Evolutionary conservation across 768 basidiomycete species (phyloP), one percentile per base, ranked within the genome.

Genomic region (Lactifluus rugatus): DNA sequence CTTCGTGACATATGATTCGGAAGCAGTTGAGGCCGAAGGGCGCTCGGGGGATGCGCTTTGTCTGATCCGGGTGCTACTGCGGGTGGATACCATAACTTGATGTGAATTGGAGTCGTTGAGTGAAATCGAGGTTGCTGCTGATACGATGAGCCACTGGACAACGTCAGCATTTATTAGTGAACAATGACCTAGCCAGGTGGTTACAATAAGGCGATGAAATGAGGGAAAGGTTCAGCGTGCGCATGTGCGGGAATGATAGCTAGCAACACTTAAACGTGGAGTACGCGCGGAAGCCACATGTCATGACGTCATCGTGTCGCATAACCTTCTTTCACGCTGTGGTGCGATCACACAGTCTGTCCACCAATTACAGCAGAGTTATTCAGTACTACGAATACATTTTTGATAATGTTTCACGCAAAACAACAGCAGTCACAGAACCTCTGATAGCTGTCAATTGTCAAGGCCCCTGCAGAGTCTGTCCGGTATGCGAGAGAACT

Each of bases 401-500:
- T 48, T 19, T 17, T 19, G 19, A 21, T n/a, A 26, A 39, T 10
- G 34, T 31, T 47, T 41, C 47, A 41, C 6, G 42, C n/a, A 49
- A 39, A 36, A 31, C 37, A 54, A 39, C 21, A 13, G 13, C n/a
- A 13, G 25, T 16, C 16, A 41, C 21, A 56, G 47, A 52, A 48
- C 28, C 9, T 31, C 34, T 36, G 23, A 21, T 11, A 34, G 4
- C 10, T 31, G 14, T 52, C 49, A 60, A 21, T 55, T 44, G 1
- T 50, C 58, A 17, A 42, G 10, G 23, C 48, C 47, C 36, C 37
- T 28, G 31, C 58, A 62, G 51, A 62, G 61, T 48, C 61, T 37
- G 37, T 62, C 58, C n/a, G 61, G 61, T 14, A 62, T 60, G 36
- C 61, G 58, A 54, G 61, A 62, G 14, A 62, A 50, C 25, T 39